Conservation (phyloP, 176 grass and related monocot species). For the Oryza officinalis region DNA sequence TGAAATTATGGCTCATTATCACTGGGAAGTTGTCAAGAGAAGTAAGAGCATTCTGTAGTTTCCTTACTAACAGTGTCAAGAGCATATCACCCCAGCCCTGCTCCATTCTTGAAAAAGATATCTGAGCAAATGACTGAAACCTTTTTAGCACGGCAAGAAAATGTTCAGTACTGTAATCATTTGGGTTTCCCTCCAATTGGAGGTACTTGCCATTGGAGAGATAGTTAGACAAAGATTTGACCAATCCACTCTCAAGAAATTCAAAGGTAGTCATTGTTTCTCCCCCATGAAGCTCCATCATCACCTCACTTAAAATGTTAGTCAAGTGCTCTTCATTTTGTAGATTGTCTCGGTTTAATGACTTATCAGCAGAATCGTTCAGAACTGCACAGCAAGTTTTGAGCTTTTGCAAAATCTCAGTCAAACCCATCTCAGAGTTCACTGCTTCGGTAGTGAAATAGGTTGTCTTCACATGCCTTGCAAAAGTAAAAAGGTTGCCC, state of each 20-base stretch:
- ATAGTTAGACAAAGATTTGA: conserved; percentile 85
- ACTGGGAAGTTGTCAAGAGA: conserved; percentile 97
- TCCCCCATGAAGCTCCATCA: conserved; percentile 86
- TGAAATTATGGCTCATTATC: conserved; percentile 79
- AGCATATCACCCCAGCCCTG: conserved; percentile 61
- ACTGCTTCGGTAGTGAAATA: conserved; percentile 76
- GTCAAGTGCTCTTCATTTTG: conserved; percentile 76
- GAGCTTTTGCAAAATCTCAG: conserved; percentile 79
- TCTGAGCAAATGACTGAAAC: conserved; percentile 73
- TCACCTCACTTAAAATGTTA: conserved; percentile 79
- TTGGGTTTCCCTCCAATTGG: conserved; percentile 26
- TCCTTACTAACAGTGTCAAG: conserved; percentile 72
- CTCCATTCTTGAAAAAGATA: conserved; percentile 62
- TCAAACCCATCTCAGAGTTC: conserved; percentile 65
- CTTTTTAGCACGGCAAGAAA: conserved; percentile 75
- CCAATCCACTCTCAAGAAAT: conserved; percentile 91
- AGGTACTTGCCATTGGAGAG: conserved; percentile 87
- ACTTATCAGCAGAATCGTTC: conserved; percentile 64
- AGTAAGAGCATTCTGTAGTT: conserved; percentile 91
- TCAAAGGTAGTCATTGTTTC: conserved; percentile 98
- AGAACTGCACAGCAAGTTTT: conserved; percentile 84
- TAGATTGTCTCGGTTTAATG: conserved; percentile 40
- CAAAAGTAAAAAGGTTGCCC: conserved; percentile 56
- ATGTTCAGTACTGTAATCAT: conserved; percentile 42
- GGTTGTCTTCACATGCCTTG: conserved; percentile 66